Base-by-base conservation (phyloP, 225 moss, liverwort and hornwort genomes). In the Marchantia paleacea region DNA sequence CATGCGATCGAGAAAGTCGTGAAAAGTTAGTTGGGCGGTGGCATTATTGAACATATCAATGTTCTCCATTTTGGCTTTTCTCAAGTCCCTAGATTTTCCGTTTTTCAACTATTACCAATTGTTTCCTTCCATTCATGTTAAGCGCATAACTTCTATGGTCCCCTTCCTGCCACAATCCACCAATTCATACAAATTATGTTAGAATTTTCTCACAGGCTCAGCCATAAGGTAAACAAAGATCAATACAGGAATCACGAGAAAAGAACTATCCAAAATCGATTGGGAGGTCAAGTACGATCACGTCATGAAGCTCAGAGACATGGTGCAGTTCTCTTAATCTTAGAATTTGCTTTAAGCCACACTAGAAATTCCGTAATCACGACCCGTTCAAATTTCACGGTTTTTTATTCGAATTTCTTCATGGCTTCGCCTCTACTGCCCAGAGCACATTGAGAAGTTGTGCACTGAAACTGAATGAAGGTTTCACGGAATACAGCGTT, bases 1-100 rank as follows among this genome's bases (percentile, higher is more conserved):
- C 97, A 99, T 95, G 71, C 97, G 97, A 85, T 92, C 93, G 88
- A 95, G 86, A 82, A 99, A 99, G 76, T 95, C 92, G 83, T 99
- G 95, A 86, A 99, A 94, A 15, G 93, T 95, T 67, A 96, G 94
- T 52, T 88, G 94, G 61, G 96, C 91, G 22, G 96, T 94, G 60
- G 96, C 94, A 80, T 91, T 92, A 65, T 91, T 91, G 78, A 96
- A 94, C 87, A 96, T 92, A 76, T 96, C 90, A 30, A 89, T 87
- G 82, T 92, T 96, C 87, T 96, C 96, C 96, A 96, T 96, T 68
- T 79, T 70, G 62, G 62, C 39, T 24, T 6, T 62, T 5, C 62
- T 62, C 18, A 6, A 22, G 62, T 62, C 24, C 10, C 62, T 24
- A 22, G 18, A 19, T 62, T 62, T 62, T 24, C 62, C 18, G n/a